Base-by-base conservation (phyloP, 257 asterid species). In the Handroanthus guayacan region DNA sequence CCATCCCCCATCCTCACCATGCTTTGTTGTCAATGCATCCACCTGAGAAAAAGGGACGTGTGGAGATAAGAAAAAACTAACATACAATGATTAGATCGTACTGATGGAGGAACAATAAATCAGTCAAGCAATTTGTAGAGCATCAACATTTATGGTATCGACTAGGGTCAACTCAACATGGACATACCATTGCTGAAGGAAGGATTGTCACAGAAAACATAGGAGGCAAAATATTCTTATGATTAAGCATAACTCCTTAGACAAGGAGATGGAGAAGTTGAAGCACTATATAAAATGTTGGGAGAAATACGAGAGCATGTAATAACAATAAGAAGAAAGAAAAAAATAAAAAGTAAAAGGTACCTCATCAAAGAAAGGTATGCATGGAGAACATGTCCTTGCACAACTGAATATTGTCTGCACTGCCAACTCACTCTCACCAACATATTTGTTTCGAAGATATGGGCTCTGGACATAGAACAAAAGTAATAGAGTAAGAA, bases 361-460 rank as follows among this genome's bases (percentile, higher is more conserved):
- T 74, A 95, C 84, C 88, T n/a, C 99, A 95, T n/a, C n/a, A 97
- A 98, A 38, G 99, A 76, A 72, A 98, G 91, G n/a, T n/a, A n/a
- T n/a, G n/a, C n/a, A n/a, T n/a, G n/a, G n/a, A n/a, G n/a, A n/a
- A n/a, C n/a, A n/a, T 62, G 93, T 87, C 83, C 97, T 91, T 20
- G 99, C 99, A 81, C 99, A 96, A 63, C 84, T 85, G 82, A 95
- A 95, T 69, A 87, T 69, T 72, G 88, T 95, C 67, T 98, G 83
- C 44, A 95, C 91, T 3, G 92, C 89, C 83, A 85, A 74, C 86
- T 95, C 99, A 86, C 96, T 90, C 86, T 91, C 99, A 83, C 99
- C 99, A 57, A 95, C 98, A 77, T 92, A 92, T 77, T 95, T 95
- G 72, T 76, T 91, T 77, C 92, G 85, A 79, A 92, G 91, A 75